phyloP scores from a whole-genome alignment of 2,329 filamentous ascomycete species.

The Colletotrichum sansevieriae region DNA sequence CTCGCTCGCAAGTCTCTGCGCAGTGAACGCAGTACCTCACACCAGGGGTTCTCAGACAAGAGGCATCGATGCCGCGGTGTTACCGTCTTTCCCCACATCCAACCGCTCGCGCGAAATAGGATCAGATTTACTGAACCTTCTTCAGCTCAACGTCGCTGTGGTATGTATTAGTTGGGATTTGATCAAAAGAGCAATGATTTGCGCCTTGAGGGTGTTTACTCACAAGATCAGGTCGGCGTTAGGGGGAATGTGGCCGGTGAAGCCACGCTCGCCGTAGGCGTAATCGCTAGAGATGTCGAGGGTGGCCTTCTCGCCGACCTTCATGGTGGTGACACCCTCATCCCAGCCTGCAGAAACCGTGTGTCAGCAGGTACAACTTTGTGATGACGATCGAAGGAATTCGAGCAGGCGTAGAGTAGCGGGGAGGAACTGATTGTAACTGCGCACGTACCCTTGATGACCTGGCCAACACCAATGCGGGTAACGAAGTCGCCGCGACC shows the following conservation, averaged over 20 bases:
- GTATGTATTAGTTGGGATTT: constrained; percentile 14
- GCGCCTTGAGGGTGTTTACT: constrained; percentile 50
- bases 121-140: constrained; percentile 63
- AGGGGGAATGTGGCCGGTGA: constrained; percentile 81
- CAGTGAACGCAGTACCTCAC: no score
- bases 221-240: constrained; percentile 87
- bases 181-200: neutral
- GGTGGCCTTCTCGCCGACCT: constrained; percentile 88
- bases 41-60: neutral
- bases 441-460: constrained; percentile 81
- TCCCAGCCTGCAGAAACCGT: constrained; percentile 75
- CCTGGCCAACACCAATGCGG: constrained; percentile 82
- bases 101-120: neutral
- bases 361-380: constrained; percentile 29
- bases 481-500: constrained; percentile 82
- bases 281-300: constrained; percentile 83
- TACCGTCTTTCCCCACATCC: neutral
- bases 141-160: constrained; percentile 77
- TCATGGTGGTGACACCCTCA: constrained; percentile 88
- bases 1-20: no score
- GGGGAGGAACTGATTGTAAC: neutral
- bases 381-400: neutral
- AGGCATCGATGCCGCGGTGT: neutral
- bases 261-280: constrained; percentile 78
- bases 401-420: no score